phyloP scores from a whole-genome alignment of 257 asterid species.

The Plectranthus barbatus region DNA sequence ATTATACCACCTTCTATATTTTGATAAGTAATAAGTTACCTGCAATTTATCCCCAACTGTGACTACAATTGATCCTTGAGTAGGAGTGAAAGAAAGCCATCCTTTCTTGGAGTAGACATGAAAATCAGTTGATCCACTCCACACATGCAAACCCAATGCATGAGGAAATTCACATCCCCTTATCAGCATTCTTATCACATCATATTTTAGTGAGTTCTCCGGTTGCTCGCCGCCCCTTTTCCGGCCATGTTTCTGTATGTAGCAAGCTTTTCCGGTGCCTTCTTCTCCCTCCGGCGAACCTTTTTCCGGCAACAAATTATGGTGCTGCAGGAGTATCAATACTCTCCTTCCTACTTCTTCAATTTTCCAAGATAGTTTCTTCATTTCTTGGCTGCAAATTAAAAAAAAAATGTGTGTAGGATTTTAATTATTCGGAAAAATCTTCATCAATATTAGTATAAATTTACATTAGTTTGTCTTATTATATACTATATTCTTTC shows the following conservation, averaged over 20 bases:
- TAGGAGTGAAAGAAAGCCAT: slow-evolving; percentile 66
- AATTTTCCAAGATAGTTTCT: slow-evolving; percentile 28
- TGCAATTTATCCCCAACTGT: slow-evolving; percentile 65
- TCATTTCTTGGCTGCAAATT: slow-evolving; percentile 58
- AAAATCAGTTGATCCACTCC: slow-evolving; percentile 63
- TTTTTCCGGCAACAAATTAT: slow-evolving; percentile 9
- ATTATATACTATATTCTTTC: too few species aligned
- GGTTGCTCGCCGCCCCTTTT: slow-evolving; percentile 13
- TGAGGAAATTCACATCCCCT: slow-evolving; percentile 70
- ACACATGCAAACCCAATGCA: slow-evolving; percentile 54
- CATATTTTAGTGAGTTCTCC: slow-evolving; percentile 46
- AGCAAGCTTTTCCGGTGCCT: slow-evolving; percentile 35
- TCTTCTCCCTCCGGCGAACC: slow-evolving; percentile 16
- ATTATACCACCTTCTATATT: not conserved
- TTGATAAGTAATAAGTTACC: slow-evolving; percentile 26
- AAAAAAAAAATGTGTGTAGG: not conserved
- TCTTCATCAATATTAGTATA: not conserved
- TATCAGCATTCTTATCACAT: slow-evolving; percentile 68
- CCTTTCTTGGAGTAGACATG: slow-evolving; percentile 87
- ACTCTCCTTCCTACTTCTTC: slow-evolving; percentile 35
- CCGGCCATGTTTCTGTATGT: slow-evolving; percentile 43
- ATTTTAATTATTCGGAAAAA: not conserved
- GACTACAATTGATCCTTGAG: slow-evolving; percentile 36
- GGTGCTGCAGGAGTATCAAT: slow-evolving; percentile 33
- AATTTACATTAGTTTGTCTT: too few species aligned